These are phyloP conservation scores for Diplocarpon mali DNA, from an alignment of 2,329 filamentous ascomycete species.

Conservation along the genomic window DNA sequence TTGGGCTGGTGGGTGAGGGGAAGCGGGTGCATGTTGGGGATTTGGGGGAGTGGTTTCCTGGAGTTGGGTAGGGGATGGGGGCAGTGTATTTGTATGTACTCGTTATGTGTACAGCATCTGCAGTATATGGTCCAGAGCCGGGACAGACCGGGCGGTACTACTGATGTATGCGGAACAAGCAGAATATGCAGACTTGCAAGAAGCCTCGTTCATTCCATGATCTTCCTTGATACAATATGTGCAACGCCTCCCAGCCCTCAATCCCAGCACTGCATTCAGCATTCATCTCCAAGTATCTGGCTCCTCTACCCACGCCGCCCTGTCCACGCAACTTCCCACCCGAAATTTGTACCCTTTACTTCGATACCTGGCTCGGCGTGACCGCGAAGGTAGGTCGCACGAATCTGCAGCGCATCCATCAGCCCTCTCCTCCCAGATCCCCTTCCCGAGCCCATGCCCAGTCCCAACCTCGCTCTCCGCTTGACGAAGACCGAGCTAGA, in stretches of 20 bases:
- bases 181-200: no score
- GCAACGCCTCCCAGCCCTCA: constrained; percentile 2
- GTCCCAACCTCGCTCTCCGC: neutral
- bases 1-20: constrained; percentile 19
- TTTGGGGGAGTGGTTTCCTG: constrained; percentile 23
- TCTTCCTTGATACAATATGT: constrained; percentile 13
- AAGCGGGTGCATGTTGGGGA: constrained; percentile 18
- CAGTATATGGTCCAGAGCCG: no score
- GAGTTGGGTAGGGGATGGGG: constrained; percentile 23
- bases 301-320: no score
- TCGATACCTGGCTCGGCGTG: constrained; percentile 39
- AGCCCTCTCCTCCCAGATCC: neutral
- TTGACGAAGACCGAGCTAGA: neutral
- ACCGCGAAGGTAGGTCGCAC: constrained; percentile 71
- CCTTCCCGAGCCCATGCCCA: neutral
- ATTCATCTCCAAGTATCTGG: neutral
- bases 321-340: neutral
- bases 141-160: no score
- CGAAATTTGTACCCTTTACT: constrained; percentile 10
- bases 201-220: no score
- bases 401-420: constrained; percentile 41
- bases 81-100: no score
- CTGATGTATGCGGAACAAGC: no score
- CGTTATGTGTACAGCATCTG: no score
- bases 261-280: neutral